Evolutionary conservation across 257 asterid species (phyloP), one percentile per base, ranked within the genome.

Genomic region (Eucommia ulmoides): DNA sequence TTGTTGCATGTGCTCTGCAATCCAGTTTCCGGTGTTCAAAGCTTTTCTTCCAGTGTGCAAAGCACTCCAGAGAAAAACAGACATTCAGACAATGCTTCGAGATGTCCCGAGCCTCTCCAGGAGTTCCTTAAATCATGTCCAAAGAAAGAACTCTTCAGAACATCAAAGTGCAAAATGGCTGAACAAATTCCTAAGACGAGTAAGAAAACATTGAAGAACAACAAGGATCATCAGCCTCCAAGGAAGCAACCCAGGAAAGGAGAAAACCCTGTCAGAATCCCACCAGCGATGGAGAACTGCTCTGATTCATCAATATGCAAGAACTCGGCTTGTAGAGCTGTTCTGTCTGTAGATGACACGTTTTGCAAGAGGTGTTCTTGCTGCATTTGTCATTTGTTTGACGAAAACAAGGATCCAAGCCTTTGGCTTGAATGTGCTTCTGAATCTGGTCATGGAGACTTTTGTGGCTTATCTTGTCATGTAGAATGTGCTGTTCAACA

Each of bases 281-380:
- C 82, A 50, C 78, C 80, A 20, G 49, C 60, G 63, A 54, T 77
- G 3, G 94, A 82, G 54, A 69, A 52, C 29, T 76, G 71, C 56
- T 58, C 75, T 35, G 73, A 66, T 63, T 69, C 84, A 3, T 80
- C 84, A 84, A 68, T 78, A 59, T 86, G 96, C 64, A 80, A 75
- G 64, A 82, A 86, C 56, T 70, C 84, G 33, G 94, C 93, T 44
- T 86, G 94, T 52, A 71, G 96, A 51, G 84, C 93, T 23, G 50
- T 80, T 64, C 72, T 78, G 52, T 74, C 94, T 16, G 71, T 65
- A 8, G 87, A 83, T 23, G 94, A 77, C 72, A 60, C 80, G 50
- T 86, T 86, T 62, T 82, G 94, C 74, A 86, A 71, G 77, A 79
- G 96, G 72, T 86, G 94, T 70, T 80, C 94, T 47, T 86, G 94